Conservation (phyloP, 2,329 filamentous ascomycete genomes). For the Ophiostoma novo-ulmi region DNA sequence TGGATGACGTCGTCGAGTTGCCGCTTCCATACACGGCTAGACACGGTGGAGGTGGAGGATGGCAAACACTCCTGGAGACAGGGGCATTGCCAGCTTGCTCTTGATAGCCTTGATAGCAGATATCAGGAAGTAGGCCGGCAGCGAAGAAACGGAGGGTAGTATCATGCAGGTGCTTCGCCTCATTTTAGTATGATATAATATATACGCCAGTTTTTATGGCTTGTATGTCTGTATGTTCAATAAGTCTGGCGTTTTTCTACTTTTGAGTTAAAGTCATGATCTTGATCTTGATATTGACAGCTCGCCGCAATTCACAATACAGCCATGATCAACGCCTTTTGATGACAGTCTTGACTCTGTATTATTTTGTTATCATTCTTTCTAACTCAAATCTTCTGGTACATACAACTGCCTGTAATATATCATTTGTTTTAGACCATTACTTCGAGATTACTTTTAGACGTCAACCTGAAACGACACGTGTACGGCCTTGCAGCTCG, state of each 20-base stretch:
- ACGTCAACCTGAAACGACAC: conserved; percentile 9
- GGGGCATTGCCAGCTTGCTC: background rate
- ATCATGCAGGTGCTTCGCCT: conserved; percentile 10
- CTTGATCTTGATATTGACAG: background rate
- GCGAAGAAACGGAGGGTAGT: background rate
- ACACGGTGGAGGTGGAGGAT: background rate
- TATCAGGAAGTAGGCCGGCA: background rate
- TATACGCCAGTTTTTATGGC: background rate
- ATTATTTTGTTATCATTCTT: no score
- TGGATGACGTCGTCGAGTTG: conserved; percentile 12
- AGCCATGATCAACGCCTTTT: background rate
- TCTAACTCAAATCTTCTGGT: no score
- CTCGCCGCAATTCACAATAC: background rate
- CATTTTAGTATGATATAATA: background rate
- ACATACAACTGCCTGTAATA: background rate
- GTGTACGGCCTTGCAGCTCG: conserved; percentile 8
- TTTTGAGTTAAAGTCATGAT: background rate
- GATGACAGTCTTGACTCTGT: background rate
- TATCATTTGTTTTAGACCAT: background rate
- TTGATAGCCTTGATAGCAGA: background rate
- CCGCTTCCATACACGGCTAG: conserved; percentile 2
- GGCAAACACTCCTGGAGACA: background rate
- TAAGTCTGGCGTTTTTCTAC: background rate
- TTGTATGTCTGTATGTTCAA: background rate
- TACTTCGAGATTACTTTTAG: background rate